Evolutionary conservation across 768 basidiomycete genomes (phyloP).

Genomic region (Ramaria sp.): DNA sequence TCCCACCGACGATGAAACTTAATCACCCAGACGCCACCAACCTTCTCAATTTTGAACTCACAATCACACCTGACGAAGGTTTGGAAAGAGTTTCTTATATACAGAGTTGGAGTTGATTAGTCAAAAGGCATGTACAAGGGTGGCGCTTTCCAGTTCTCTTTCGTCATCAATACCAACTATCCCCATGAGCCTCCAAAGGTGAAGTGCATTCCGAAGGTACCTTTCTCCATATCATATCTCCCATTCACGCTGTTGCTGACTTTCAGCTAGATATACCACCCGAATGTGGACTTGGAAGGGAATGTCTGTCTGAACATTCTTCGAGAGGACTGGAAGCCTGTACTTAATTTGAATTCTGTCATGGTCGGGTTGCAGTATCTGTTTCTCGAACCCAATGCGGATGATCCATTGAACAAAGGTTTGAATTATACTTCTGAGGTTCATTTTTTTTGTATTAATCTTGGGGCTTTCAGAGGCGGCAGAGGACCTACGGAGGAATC

Average conservation of each 20-base stretch:
- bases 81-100: conserved; percentile 13
- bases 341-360: conserved; percentile 92
- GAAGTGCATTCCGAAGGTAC: conserved; percentile 88
- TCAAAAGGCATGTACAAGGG: conserved; percentile 92
- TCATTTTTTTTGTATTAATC: conserved; percentile 9
- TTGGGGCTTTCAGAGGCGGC: conserved; percentile 67
- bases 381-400: conserved; percentile 97
- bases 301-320: conserved; percentile 98
- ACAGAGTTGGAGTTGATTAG: background rate
- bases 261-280: conserved; percentile 84
- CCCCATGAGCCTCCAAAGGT: conserved; percentile 99
- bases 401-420: conserved; percentile 99
- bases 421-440: conserved; percentile 17
- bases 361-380: conserved; percentile 98
- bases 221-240: conserved; percentile 16
- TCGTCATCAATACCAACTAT: conserved; percentile 95
- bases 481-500: conserved; percentile 81
- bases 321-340: conserved; percentile 99
- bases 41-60: conserved; percentile 93
- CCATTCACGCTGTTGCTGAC: background rate
- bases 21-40: conserved; percentile 86
- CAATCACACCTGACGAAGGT: conserved; percentile 97
- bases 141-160: conserved; percentile 87
- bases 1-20: conserved; percentile 94
- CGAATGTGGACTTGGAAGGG: conserved; percentile 95